A percentile compares a stretch with the other conserved stretches of the same genome.
These are phyloP conservation scores for Carpinus viminea DNA, from an alignment of 306 rosid species.

Conservation along the genomic window DNA sequence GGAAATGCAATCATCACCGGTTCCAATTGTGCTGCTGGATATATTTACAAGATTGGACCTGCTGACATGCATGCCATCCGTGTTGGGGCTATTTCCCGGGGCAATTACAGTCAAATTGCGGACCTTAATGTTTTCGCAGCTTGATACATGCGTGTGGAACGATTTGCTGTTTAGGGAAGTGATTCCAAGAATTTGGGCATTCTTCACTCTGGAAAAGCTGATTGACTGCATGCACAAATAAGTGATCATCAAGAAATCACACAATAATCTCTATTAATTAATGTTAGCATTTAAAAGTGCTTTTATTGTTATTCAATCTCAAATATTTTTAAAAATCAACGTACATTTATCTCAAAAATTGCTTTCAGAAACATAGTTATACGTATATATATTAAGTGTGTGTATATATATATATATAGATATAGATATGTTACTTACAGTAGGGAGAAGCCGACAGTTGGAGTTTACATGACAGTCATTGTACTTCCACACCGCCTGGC, in stretches of 20 bases:
- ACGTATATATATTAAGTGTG: too few relatives aligned
- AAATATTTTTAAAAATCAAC: too few relatives aligned
- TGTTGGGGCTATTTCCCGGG: slow-evolving; percentile 65
- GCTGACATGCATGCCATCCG: slow-evolving; percentile 74
- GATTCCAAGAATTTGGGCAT: slow-evolving; percentile 36
- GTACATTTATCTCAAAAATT: too few relatives aligned
- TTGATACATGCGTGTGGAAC: slow-evolving; percentile 48
- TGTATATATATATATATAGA: too few relatives aligned
- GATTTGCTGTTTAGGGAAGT: slow-evolving; percentile 55
- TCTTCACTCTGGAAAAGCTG: slow-evolving; percentile 39
- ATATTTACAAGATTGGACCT: slow-evolving; percentile 26
- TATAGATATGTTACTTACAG: slow-evolving; percentile 33
- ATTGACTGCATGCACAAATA: slow-evolving; percentile 61
- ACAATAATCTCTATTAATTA: not conserved
- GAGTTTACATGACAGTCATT: slow-evolving; percentile 26
- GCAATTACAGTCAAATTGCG: slow-evolving; percentile 42
- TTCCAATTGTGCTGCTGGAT: slow-evolving; percentile 39
- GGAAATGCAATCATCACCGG: slow-evolving; percentile 82
- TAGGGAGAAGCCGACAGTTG: slow-evolving; percentile 42
- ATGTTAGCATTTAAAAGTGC: too few relatives aligned
- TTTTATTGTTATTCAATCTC: too few relatives aligned
- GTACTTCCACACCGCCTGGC: slow-evolving; percentile 40
- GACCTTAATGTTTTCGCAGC: slow-evolving; percentile 33
- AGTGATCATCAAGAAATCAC: slow-evolving; percentile 8
- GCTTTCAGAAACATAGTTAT: too few relatives aligned